phyloP scores from a whole-genome alignment of 2,329 filamentous ascomycete genomes.

The Tolypocladium tropicale region DNA sequence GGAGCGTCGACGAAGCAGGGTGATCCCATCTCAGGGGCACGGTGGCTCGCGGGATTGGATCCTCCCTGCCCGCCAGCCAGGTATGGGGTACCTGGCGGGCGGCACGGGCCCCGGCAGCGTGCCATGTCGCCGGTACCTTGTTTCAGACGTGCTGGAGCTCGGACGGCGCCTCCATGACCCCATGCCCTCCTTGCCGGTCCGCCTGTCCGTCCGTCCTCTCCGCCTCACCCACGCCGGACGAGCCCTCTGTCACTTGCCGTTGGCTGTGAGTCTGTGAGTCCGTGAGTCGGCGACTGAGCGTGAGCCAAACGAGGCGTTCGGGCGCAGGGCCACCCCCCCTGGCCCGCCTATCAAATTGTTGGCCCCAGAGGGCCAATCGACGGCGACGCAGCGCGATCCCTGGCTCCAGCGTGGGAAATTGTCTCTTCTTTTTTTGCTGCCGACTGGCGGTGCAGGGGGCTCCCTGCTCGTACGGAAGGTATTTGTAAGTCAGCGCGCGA shows the following conservation, averaged over 20 bases:
- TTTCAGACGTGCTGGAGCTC: not conserved
- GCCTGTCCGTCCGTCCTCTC: not conserved
- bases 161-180: not conserved
- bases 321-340: not conserved
- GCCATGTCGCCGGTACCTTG: not conserved
- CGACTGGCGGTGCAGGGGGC: not conserved
- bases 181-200: no score
- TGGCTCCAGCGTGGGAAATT: not conserved
- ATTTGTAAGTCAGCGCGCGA: no score
- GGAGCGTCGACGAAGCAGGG: not conserved
- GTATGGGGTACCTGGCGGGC: not conserved
- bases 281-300: no score
- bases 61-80: not conserved
- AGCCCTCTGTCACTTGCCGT: not conserved
- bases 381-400: not conserved
- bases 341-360: not conserved
- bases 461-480: no score
- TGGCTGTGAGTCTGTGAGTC: not conserved
- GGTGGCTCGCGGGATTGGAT: not conserved
- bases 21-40: conserved; percentile 3
- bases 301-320: not conserved
- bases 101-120: not conserved
- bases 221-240: no score
- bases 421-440: not conserved
- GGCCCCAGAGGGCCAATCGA: not conserved